phyloP scores from a whole-genome alignment of 2,329 filamentous ascomycete genomes.

The Aaosphaeria arxii region DNA sequence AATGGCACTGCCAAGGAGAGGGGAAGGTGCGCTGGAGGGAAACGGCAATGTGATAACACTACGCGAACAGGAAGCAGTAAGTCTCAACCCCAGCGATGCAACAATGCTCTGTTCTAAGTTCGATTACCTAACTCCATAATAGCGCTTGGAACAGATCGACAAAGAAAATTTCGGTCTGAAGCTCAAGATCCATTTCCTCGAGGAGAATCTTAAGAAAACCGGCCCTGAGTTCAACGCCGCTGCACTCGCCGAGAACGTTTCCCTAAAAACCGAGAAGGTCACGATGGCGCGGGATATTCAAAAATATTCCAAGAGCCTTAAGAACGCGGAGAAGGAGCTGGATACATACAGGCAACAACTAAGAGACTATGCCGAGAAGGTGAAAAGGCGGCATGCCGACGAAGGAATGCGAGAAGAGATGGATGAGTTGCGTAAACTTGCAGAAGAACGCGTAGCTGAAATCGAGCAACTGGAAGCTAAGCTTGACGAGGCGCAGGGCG shows the following conservation, averaged over 20 bases:
- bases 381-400: slow-evolving; percentile 72
- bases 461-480: slow-evolving; percentile 32
- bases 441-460: slow-evolving; percentile 42
- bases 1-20: slow-evolving; percentile 65
- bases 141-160: slow-evolving; percentile 87
- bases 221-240: slow-evolving; percentile 87
- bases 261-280: slow-evolving; percentile 88
- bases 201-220: slow-evolving; percentile 82
- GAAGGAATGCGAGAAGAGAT: slow-evolving; percentile 66
- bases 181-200: slow-evolving; percentile 93
- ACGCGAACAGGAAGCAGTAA: slow-evolving; percentile 87
- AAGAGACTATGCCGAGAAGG: slow-evolving; percentile 75
- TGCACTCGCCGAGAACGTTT: slow-evolving; percentile 90
- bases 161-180: slow-evolving; percentile 98
- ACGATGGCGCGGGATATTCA: slow-evolving; percentile 86
- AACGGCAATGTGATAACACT: slow-evolving; percentile 88
- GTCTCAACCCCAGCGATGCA: slow-evolving; percentile 11
- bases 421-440: slow-evolving; percentile 43
- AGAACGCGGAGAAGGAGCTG: slow-evolving; percentile 78
- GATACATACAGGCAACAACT: slow-evolving; percentile 81
- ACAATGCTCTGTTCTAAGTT: slow-evolving; percentile 7
- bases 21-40: slow-evolving; percentile 68
- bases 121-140: slow-evolving; percentile 1
- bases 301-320: slow-evolving; percentile 80
- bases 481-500: slow-evolving; percentile 26